Evolutionary conservation across 805 yeast genomes (phyloP), one percentile per base, ranked within the genome.

Genomic region (Cyberlindnera samutprakarnensis): DNA sequence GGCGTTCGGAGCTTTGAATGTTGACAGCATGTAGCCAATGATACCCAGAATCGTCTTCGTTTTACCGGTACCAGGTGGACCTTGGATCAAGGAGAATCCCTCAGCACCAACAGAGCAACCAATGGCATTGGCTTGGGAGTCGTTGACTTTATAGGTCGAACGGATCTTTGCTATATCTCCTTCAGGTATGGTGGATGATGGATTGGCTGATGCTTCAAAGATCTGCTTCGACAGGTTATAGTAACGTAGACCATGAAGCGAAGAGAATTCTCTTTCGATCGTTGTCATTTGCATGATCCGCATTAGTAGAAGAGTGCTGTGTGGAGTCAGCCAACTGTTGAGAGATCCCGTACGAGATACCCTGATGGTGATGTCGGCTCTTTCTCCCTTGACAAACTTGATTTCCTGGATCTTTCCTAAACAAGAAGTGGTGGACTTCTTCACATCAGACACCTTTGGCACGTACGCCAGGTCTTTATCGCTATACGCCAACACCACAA

Each of bases 51-150:
- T 92, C 0, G 99, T 92, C 53, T 90, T 94, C 1, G 99, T 94
- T 55, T 92, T 92, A 64, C 99, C 99, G 0, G 97, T 90, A 57
- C 99, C 99, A 0, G 99, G 99, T 0, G 99, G 99, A 36, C 96
- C 99, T 59, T 92, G 98, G 54, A 92, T 88, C 32, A 92, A 64
- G 0, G 94, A 78, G 51, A 92, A 86, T 0, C 98, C 99, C 2
- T 65, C 64, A 7, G 70, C 63, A 16, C 64, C 54, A 19, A 76
- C 72, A 0, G 95, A 71, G 2, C 86, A 84, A 10, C 78, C 66
- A 37, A 92, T 84, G 0, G 98, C 98, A 19, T 60, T 66, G 0
- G 97, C 97, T 57, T 92, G 99, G 0, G 98, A 90, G 18, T 70
- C 67, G 57, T 94, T 92, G 23, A 88, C 81, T 14, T 68, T 63